These are phyloP conservation scores for Coemansia sp. DNA, from an alignment of 192 early-diverging fungal species.

Conservation along the genomic window DNA sequence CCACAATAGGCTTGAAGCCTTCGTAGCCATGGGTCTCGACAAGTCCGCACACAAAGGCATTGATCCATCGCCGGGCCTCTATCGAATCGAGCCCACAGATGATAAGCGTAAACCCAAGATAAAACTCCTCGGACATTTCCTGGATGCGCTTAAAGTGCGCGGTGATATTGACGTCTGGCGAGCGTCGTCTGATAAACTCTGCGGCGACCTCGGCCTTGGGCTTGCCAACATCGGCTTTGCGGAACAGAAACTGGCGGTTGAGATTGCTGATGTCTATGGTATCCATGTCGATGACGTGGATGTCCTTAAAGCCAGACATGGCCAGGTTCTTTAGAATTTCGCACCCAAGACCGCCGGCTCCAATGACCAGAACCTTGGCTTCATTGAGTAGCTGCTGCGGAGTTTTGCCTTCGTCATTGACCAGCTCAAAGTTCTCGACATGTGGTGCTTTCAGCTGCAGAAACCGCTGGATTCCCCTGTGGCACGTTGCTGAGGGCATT, in stretches of 20 bases:
- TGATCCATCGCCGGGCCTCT: conserved; percentile 97
- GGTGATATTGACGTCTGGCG: conserved; percentile 69
- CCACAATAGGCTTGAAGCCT: conserved; percentile 85
- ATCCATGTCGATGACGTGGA: conserved; percentile 90
- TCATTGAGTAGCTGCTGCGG: conserved; percentile 52
- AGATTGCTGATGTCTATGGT: conserved; percentile 84
- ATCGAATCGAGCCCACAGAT: conserved; percentile 95
- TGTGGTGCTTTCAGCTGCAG: conserved; percentile 49
- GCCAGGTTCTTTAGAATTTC: conserved; percentile 84
- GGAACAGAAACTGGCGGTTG: conserved; percentile 83
- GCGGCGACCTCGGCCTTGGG: conserved; percentile 80
- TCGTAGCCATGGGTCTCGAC: conserved; percentile 72
- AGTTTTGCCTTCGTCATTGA: conserved; percentile 46
- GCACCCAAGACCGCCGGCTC: conserved; percentile 83
- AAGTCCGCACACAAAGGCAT: conserved; percentile 82
- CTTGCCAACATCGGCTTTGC: conserved; percentile 72
- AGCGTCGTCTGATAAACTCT: conserved; percentile 70
- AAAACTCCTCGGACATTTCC: conserved; percentile 95
- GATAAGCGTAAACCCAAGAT: conserved; percentile 81
- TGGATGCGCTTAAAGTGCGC: conserved; percentile 90
- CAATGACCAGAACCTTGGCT: conserved; percentile 78
- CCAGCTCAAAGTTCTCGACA: conserved; percentile 52
- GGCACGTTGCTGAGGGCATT: conserved; percentile 13
- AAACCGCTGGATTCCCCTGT: conserved; percentile 37
- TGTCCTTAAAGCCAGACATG: conserved; percentile 75